Base-by-base conservation (phyloP, 2,329 filamentous ascomycete genomes). In the Colletotrichum theobromicola region DNA sequence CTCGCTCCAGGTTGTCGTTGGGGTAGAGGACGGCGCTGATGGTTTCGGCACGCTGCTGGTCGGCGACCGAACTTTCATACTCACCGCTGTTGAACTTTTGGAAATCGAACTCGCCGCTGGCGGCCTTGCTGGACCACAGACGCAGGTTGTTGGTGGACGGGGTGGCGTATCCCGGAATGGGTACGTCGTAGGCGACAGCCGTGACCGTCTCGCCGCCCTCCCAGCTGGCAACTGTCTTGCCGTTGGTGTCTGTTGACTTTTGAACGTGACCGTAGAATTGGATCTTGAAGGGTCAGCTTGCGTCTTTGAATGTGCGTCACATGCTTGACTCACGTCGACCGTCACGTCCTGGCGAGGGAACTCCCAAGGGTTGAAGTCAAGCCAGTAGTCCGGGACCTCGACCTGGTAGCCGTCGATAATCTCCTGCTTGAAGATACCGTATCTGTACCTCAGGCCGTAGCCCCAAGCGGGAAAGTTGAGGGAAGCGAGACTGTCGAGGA, bases 291-390 rank as follows among this genome's bases (percentile, higher is more conserved):
- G 26, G 46, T 34, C 35, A 72, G 28, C 28, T 37, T 50, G 10
- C 60, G 24, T 10, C 55, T 53, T 13, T 42, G 5, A 61, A 30
- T 5, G 12, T 10, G 8, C 37, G n/a, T 50, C 3, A 16, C n/a
- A 16, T 16, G n/a, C 26, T 18, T 18, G 21, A 82, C 90, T 86
- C 81, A 92, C 91, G 85, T 98, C 95, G 28, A 99, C 96, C 3
- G 94, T 96, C 76, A 99, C 94, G 82, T 99, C 97, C 83, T 98
- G 95, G 78, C 97, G 91, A 55, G 96, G 95, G 81, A 98, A 99
- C 83, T 99, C 97, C 97, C 97, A 99, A 1, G 97, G 97, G 85
- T 99, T 99, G 85, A 98, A 98, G 83, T 98, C 97, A 68, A 99
- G 91, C 97, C 97, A 99, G 86, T 99, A 98, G 84, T 99, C 97